Base-by-base conservation (phyloP, 345 rosid genomes). In the Odontarrhena argentea region DNA sequence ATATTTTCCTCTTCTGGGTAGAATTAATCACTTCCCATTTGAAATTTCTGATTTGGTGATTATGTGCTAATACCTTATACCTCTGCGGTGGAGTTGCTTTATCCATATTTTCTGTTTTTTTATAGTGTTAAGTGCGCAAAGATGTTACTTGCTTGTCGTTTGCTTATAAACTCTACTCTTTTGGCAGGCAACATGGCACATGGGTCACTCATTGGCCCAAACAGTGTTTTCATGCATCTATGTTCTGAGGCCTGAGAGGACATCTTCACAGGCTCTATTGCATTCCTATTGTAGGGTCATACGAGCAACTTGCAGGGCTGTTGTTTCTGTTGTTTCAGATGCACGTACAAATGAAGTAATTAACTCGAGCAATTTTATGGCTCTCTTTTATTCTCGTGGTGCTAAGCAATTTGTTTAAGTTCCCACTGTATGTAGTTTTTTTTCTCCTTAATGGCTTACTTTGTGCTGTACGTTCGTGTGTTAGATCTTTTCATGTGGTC, bases 261-360 rank as follows among this genome's bases (percentile, higher is more conserved):
- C 96, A 74, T 67, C 91, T 44, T 82, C 96, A 52, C 96, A 86
- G 72, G 83, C 91, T 65, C 65, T 94, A 71, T 66, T 94, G 80
- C 91, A 94, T 85, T 88, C 96, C 77, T 91, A 84, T 73, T 86
- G 92, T 78, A 86, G 88, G 81, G 77, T 91, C 63, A 72, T 83
- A 55, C 93, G 93, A 47, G 91, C 96, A 64, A 91, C 97, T 50
- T 91, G 99, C 86, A 91, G 87, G 80, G 90, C 95, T 47, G 86
- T 91, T 73, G 82, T 89, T 78, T 86, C 96, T 2, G 95, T 86
- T 75, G 97, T 91, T 74, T 88, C 97, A 59, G 93, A 94, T 73
- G 88, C 99, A 40, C 97, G 97, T 37, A 94, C 99, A 77, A 95
- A 94, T 87, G 99, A 94, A 91, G 99, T 94, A 94, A 91, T 77